A percentile compares a stretch with the other conserved stretches of the same genome.
These are phyloP conservation scores for Calycina marina DNA, from an alignment of 2,329 filamentous ascomycete genomes.

Conservation along the genomic window DNA sequence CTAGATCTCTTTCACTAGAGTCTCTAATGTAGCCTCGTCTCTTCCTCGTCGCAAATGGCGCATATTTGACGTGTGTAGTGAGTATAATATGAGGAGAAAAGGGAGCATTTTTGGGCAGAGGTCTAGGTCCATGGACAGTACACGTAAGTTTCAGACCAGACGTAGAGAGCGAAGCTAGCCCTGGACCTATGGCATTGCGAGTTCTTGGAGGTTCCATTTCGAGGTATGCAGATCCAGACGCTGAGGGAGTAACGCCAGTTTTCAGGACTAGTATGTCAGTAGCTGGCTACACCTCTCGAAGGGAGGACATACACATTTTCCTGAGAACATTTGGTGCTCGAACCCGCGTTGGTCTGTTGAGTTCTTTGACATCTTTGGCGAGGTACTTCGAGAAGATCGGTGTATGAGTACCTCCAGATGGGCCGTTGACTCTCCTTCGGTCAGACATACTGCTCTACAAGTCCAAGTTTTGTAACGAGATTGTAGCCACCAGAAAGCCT, in stretches of 20 bases:
- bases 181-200: slow-evolving; percentile 32
- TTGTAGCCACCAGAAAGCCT: too few relatives aligned
- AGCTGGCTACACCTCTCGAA: slow-evolving; percentile 3
- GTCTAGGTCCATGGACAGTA: slow-evolving; percentile 84
- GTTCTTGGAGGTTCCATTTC: slow-evolving; percentile 39
- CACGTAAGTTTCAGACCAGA: slow-evolving; percentile 77
- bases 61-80: slow-evolving; percentile 90
- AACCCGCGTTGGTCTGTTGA: slow-evolving; percentile 35
- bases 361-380: slow-evolving; percentile 29
- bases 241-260: slow-evolving; percentile 83
- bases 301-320: slow-evolving; percentile 68
- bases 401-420: slow-evolving; percentile 58
- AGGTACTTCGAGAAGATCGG: slow-evolving; percentile 49
- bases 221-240: slow-evolving; percentile 82
- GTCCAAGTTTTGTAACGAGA: too few relatives aligned
- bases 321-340: slow-evolving; percentile 58
- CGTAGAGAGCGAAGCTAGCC: slow-evolving; percentile 29
- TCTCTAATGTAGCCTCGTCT: slow-evolving; percentile 79
- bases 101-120: slow-evolving; percentile 74
- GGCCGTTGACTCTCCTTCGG: slow-evolving; percentile 80
- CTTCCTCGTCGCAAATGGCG: slow-evolving; percentile 76
- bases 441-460: slow-evolving; percentile 48
- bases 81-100: slow-evolving; percentile 89
- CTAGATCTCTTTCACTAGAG: slow-evolving; percentile 72
- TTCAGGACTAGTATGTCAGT: slow-evolving; percentile 61